A percentile compares a stretch with the other conserved stretches of the same genome.
Conservation (phyloP, 768 basidiomycete genomes). For the Podaxis sp. region DNA sequence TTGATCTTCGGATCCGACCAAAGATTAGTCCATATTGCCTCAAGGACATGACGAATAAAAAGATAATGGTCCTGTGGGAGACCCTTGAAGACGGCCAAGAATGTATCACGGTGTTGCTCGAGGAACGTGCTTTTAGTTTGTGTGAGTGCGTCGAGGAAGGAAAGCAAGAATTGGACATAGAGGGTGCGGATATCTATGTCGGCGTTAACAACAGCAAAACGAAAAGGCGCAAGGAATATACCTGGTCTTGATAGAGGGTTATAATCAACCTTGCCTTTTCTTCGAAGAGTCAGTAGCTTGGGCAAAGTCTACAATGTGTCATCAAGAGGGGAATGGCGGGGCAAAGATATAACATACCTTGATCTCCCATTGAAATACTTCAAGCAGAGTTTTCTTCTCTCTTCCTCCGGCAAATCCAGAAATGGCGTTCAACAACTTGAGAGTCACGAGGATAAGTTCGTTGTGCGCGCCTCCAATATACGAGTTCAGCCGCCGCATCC, state of each 20-base stretch:
- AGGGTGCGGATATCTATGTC: conserved; percentile 76
- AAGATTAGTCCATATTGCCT: conserved; percentile 73
- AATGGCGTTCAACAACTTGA: conserved; percentile 64
- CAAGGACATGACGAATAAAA: conserved; percentile 63
- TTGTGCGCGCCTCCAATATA: conserved; percentile 63
- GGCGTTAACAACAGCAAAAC: background rate
- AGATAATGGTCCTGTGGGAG: conserved; percentile 64
- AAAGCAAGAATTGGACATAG: conserved; percentile 70
- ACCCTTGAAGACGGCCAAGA: conserved; percentile 74
- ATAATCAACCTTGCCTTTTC: conserved; percentile 49
- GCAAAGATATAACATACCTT: conserved; percentile 46
- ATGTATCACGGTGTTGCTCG: conserved; percentile 66
- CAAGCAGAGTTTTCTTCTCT: conserved; percentile 61
- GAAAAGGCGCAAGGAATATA: conserved; percentile 24
- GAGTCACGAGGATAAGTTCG: conserved; percentile 62
- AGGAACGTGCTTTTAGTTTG: conserved; percentile 64
- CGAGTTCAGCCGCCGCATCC: conserved; percentile 56
- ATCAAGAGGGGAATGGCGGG: conserved; percentile 9
- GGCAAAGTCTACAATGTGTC: conserved; percentile 49
- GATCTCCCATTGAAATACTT: conserved; percentile 76
- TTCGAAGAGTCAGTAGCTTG: conserved; percentile 69
- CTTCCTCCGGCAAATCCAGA: conserved; percentile 65
- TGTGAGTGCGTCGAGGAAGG: conserved; percentile 58
- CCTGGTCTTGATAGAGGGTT: conserved; percentile 58
- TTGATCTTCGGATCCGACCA: conserved; percentile 76